phyloP scores from a whole-genome alignment of 176 grass and related monocot species.

The Oryza glaberrima region DNA sequence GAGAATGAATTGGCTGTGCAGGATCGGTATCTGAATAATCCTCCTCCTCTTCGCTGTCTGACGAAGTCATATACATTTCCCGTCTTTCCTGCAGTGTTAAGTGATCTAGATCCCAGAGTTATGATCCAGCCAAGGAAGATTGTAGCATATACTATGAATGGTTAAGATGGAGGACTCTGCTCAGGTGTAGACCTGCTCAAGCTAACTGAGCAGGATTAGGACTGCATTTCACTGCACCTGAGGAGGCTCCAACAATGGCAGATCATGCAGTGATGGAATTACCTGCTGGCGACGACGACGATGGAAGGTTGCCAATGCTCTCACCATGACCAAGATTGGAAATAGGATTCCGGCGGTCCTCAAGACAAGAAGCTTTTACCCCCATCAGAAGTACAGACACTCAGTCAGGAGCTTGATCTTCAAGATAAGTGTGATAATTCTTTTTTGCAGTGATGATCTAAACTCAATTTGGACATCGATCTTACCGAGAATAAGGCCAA shows the following conservation, averaged over 20 bases:
- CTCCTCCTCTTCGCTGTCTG: constrained; percentile 37
- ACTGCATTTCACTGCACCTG: background rate
- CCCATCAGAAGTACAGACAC: constrained; percentile 8
- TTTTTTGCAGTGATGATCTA: background rate
- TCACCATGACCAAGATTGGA: constrained; percentile 71
- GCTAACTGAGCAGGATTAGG: background rate
- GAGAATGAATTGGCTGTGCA: background rate
- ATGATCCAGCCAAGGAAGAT: constrained; percentile 28
- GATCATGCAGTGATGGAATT: constrained; percentile 3
- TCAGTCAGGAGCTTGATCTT: constrained; percentile 2
- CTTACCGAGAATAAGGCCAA: constrained; percentile 79
- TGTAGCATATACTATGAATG: background rate
- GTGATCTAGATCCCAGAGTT: constrained; percentile 58
- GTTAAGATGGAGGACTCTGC: constrained; percentile 21
- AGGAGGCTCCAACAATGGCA: constrained; percentile 15
- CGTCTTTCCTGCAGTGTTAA: constrained; percentile 57
- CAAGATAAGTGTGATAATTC: background rate
- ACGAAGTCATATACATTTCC: constrained; percentile 20
- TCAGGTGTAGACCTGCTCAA: background rate
- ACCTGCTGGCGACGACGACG: constrained; percentile 70
- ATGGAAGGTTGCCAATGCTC: constrained; percentile 66
- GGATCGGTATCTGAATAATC: background rate
- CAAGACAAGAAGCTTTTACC: constrained; percentile 63
- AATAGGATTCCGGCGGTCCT: constrained; percentile 73
- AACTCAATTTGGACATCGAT: background rate